Percentiles rank a stretch among this genome's conserved stretches.
Evolutionary conservation across 768 basidiomycete genomes (phyloP).

Genomic region (Dentipellis sp.): DNA sequence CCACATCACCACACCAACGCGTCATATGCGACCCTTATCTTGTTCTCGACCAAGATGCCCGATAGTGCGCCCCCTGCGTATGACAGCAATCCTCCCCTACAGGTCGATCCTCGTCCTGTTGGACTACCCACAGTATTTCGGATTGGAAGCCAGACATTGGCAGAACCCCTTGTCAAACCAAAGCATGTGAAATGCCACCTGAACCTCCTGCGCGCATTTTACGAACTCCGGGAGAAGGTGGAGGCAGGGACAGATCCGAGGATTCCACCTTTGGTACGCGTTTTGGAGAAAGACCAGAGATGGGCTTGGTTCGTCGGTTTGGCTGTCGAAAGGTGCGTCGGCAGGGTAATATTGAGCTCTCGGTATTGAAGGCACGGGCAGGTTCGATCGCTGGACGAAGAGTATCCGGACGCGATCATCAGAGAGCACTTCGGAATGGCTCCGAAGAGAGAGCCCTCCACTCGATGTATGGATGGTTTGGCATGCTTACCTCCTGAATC

Average conservation of each 20-base stretch:
- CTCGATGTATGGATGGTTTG: conserved; percentile 34
- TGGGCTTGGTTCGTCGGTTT: conserved; percentile 33
- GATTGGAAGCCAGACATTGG: background rate
- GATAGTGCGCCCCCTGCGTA: too few relatives aligned
- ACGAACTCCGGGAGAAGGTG: conserved; percentile 20
- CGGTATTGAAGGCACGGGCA: conserved; percentile 5
- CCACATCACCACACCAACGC: too few relatives aligned
- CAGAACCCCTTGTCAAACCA: background rate
- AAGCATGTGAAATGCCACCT: conserved; percentile 27
- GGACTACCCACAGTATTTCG: background rate
- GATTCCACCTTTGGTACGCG: conserved; percentile 18
- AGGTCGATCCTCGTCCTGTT: background rate
- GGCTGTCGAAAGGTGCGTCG: conserved; percentile 27
- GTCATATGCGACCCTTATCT: too few relatives aligned
- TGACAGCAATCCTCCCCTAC: too few relatives aligned
- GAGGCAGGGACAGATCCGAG: conserved; percentile 21
- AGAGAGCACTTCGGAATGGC: too few relatives aligned
- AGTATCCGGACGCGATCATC: too few relatives aligned
- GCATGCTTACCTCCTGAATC: conserved; percentile 32
- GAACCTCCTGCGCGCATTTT: conserved; percentile 23
- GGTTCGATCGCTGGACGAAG: conserved; percentile 27
- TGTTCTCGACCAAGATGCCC: too few relatives aligned
- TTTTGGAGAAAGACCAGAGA: conserved; percentile 20
- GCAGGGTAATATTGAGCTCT: background rate
- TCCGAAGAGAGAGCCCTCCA: conserved; percentile 17